Percentiles rank a stretch among this genome's conserved stretches.
These are phyloP conservation scores for Russula abietina DNA, from an alignment of 768 basidiomycete species.

Conservation along the genomic window DNA sequence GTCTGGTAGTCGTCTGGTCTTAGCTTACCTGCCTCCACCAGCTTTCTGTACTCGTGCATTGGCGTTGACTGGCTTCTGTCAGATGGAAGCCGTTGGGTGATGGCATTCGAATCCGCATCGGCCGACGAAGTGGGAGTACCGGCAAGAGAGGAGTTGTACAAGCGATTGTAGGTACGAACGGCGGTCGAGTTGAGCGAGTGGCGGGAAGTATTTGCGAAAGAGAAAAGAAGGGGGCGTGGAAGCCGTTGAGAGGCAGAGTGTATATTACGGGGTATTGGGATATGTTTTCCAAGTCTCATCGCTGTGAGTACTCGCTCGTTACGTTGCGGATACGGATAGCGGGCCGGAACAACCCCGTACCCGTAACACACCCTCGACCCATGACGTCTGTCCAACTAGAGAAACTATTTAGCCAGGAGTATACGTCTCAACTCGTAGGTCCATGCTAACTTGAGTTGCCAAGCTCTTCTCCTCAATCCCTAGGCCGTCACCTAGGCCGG, in stretches of 20 bases:
- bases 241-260: not conserved
- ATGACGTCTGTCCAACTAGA: conserved; percentile 42
- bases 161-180: not conserved
- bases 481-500: conserved; percentile 44
- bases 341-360: not conserved
- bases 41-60: conserved; percentile 40
- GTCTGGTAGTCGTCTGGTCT: conserved; percentile 79
- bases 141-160: conserved; percentile 10
- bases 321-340: too few relatives aligned
- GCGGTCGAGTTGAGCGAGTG: not conserved
- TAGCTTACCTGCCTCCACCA: conserved; percentile 49
- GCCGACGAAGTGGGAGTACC: not conserved
- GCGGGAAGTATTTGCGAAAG: not conserved
- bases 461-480: not conserved
- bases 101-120: not conserved
- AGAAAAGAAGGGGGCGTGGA: not conserved
- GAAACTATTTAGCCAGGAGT: conserved; percentile 57
- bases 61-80: conserved; percentile 24
- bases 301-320: too few relatives aligned
- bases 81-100: not conserved
- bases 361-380: too few relatives aligned
- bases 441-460: not conserved
- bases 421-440: conserved; percentile 50
- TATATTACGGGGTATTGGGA: conserved; percentile 9
- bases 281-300: not conserved